Evolutionary conservation across 2,329 filamentous ascomycete species (phyloP).

Genomic region (Leptographium galeiforme): DNA sequence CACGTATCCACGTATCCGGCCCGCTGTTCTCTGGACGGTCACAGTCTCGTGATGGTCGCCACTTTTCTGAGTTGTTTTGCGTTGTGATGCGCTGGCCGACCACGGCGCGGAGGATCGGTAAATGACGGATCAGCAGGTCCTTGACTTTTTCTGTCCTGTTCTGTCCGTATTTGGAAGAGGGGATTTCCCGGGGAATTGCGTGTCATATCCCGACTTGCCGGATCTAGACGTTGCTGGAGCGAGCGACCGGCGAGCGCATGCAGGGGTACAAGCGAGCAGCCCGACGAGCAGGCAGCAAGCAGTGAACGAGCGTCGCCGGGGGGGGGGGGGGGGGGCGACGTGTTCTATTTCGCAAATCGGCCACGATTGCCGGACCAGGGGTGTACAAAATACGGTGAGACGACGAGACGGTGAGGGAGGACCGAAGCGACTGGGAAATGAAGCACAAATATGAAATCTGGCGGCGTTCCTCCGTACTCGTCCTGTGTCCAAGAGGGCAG

Average conservation of each 20-base stretch:
- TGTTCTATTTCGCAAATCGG: not conserved
- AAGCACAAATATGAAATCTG: too few relatives aligned
- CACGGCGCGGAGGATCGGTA: not conserved
- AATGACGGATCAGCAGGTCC: not conserved
- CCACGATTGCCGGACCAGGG: not conserved
- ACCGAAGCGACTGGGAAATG: too few relatives aligned
- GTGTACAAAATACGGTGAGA: slow-evolving; percentile 1
- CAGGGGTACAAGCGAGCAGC: not conserved
- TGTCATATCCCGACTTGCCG: not conserved
- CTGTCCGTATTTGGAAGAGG: too few relatives aligned
- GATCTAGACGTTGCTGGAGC: not conserved
- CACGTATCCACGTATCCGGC: not conserved
- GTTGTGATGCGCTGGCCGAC: not conserved
- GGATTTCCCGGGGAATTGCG: not conserved
- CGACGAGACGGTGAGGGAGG: not conserved
- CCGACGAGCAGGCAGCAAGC: not conserved
- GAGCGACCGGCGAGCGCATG: not conserved
- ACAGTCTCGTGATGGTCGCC: not conserved
- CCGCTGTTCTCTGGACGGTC: not conserved
- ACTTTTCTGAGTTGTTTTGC: not conserved
- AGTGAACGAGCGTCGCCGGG: not conserved
- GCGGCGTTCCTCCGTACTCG: too few relatives aligned
- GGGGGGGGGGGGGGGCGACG: not conserved
- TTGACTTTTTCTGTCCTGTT: not conserved
- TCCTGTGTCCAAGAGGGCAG: not conserved